These are phyloP conservation scores for Cercospora berteroae DNA, from an alignment of 2,329 filamentous ascomycete species.

Conservation along the genomic window DNA sequence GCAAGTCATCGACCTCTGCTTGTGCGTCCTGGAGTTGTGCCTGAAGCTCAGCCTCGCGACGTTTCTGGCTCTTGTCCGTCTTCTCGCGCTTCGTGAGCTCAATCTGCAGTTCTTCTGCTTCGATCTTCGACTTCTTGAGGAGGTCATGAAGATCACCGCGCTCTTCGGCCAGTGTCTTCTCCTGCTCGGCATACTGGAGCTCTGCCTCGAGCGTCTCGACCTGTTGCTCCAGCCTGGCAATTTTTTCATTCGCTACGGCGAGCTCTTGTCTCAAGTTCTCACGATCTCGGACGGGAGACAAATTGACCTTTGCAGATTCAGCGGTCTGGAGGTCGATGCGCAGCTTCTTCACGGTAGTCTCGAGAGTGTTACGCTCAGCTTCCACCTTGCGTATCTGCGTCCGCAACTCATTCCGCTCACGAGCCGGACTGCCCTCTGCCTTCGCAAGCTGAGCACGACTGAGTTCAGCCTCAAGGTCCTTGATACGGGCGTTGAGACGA, in stretches of 20 bases:
- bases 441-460: slow-evolving; percentile 40
- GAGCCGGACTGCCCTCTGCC: slow-evolving; percentile 37
- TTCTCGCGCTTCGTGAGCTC: slow-evolving; percentile 68
- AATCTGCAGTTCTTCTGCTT: slow-evolving; percentile 58
- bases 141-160: slow-evolving; percentile 60
- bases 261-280: slow-evolving; percentile 37
- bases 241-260: slow-evolving; percentile 38
- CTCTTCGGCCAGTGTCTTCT: slow-evolving; percentile 54
- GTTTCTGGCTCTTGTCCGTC: slow-evolving; percentile 57
- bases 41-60: slow-evolving; percentile 60
- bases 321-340: slow-evolving; percentile 39
- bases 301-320: slow-evolving; percentile 28
- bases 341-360: slow-evolving; percentile 37
- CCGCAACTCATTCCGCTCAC: slow-evolving; percentile 39
- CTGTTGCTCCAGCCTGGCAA: slow-evolving; percentile 49
- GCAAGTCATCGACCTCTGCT: slow-evolving; percentile 43
- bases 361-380: slow-evolving; percentile 35
- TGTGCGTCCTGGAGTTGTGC: slow-evolving; percentile 64
- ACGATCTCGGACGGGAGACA: slow-evolving; percentile 36
- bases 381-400: slow-evolving; percentile 35
- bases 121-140: slow-evolving; percentile 60
- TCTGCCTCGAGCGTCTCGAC: slow-evolving; percentile 58
- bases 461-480: slow-evolving; percentile 40
- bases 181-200: slow-evolving; percentile 55
- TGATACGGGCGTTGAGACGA: slow-evolving; percentile 59